These are phyloP conservation scores for Penicillium sp. DNA, from an alignment of 2,329 filamentous ascomycete species.

Conservation along the genomic window DNA sequence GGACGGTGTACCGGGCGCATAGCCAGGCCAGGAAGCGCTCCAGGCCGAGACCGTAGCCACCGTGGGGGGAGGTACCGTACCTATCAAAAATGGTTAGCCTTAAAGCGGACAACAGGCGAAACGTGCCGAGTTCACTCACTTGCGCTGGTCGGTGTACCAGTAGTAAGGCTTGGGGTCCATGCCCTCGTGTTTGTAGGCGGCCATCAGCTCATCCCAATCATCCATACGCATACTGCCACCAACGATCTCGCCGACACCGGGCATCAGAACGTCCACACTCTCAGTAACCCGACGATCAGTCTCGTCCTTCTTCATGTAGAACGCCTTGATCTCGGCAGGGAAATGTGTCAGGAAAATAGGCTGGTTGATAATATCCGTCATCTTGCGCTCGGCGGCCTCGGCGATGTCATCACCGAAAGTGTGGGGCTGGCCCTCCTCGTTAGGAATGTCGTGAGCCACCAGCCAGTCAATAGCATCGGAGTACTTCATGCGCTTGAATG, in stretches of 20 bases:
- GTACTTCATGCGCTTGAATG: constrained; percentile 96
- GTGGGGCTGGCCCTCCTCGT: constrained; percentile 90
- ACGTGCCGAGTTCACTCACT: constrained; percentile 60
- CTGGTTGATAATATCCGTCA: constrained; percentile 95
- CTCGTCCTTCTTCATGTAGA: constrained; percentile 95
- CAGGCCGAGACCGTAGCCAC: constrained; percentile 88
- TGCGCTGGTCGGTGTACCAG: constrained; percentile 98
- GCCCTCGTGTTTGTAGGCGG: constrained; percentile 81
- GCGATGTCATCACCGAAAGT: constrained; percentile 96
- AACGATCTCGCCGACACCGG: constrained; percentile 94
- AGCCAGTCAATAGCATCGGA: constrained; percentile 93
- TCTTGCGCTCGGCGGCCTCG: constrained; percentile 91
- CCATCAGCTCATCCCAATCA: constrained; percentile 84
- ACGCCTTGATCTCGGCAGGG: constrained; percentile 95
- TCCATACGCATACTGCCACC: constrained; percentile 97
- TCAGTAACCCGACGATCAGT: constrained; percentile 83
- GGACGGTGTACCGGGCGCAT: constrained; percentile 66
- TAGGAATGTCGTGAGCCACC: constrained; percentile 82
- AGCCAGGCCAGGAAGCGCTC: constrained; percentile 76
- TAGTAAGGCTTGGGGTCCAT: constrained; percentile 87
- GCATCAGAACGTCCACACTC: constrained; percentile 85
- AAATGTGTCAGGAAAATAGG: constrained; percentile 98
- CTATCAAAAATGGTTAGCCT: constrained; percentile 44
- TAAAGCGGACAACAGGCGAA: not conserved
- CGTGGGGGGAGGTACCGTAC: constrained; percentile 89